A percentile compares a stretch with the other conserved stretches of the same genome.
Evolutionary conservation across 257 asterid species (phyloP).

Genomic region (Vinca minor): DNA sequence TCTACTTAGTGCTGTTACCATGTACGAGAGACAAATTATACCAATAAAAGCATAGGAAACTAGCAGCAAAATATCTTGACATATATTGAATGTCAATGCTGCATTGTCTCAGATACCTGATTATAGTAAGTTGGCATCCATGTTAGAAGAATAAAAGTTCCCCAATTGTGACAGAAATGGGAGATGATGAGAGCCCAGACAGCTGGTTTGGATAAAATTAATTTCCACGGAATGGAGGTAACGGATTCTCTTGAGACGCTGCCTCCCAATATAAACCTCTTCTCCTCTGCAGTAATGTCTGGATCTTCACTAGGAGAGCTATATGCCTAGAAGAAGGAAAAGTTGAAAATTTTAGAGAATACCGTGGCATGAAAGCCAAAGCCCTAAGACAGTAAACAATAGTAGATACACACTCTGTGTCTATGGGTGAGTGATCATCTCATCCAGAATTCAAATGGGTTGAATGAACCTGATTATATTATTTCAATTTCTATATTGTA

Average conservation of each 20-base stretch:
- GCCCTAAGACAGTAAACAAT: not conserved
- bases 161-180: constrained; percentile 99
- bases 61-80: not conserved
- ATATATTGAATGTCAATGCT: constrained; percentile 3
- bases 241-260: constrained; percentile 61
- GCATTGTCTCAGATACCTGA: constrained; percentile 48
- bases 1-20: not conserved
- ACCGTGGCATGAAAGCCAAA: not conserved
- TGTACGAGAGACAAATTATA: not conserved
- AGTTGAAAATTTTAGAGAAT: constrained; percentile 6
- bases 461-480: not conserved
- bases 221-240: constrained; percentile 80
- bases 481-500: not conserved
- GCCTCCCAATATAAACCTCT: constrained; percentile 53
- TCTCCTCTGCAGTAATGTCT: constrained; percentile 53
- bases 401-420: not conserved
- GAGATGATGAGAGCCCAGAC: constrained; percentile 99
- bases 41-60: not conserved
- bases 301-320: constrained; percentile 90
- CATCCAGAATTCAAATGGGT: not conserved
- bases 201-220: constrained; percentile 75
- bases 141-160: constrained; percentile 89
- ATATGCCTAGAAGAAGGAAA: constrained; percentile 52
- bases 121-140: constrained; percentile 98
- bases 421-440: too few species aligned